Conservation (phyloP, 768 basidiomycete genomes). For the Hortiboletus campestris region DNA sequence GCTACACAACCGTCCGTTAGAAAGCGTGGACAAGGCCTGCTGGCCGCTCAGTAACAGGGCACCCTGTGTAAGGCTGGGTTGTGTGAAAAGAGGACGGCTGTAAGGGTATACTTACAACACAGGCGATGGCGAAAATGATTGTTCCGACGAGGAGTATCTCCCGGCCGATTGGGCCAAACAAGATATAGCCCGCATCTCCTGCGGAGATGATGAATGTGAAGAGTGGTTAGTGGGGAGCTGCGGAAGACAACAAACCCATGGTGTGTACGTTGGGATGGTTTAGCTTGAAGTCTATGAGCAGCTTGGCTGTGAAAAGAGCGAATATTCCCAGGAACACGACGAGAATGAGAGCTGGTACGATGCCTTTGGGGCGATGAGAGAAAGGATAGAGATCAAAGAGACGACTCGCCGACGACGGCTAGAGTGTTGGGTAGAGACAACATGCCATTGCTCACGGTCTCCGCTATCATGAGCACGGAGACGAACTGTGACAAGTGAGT, state of each 20-base stretch:
- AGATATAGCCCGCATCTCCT: slow-evolving; percentile 5
- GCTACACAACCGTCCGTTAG: slow-evolving; percentile 47
- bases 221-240: not conserved
- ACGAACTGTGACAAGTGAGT: not conserved
- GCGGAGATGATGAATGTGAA: not conserved
- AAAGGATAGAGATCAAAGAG: not conserved
- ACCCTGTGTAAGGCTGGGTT: not conserved
- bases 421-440: not conserved
- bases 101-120: not conserved
- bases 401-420: slow-evolving; percentile 1
- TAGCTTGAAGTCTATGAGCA: slow-evolving; percentile 36
- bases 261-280: slow-evolving; percentile 54
- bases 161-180: slow-evolving; percentile 3
- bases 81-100: not conserved
- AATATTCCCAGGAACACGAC: slow-evolving; percentile 1
- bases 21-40: slow-evolving; percentile 48
- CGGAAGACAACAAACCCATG: slow-evolving; percentile 38
- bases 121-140: not conserved
- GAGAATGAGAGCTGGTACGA: slow-evolving; percentile 7
- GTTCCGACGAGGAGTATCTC: slow-evolving; percentile 2
- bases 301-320: slow-evolving; percentile 35
- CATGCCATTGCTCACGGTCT: slow-evolving; percentile 5
- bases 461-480: not conserved
- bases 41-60: slow-evolving; percentile 45
- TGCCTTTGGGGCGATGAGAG: slow-evolving; percentile 3